A percentile compares a stretch with the other conserved stretches of the same genome.
These are phyloP conservation scores for Aspergillus steynii DNA, from an alignment of 495 filamentous ascomycete genomes.

Conservation along the genomic window DNA sequence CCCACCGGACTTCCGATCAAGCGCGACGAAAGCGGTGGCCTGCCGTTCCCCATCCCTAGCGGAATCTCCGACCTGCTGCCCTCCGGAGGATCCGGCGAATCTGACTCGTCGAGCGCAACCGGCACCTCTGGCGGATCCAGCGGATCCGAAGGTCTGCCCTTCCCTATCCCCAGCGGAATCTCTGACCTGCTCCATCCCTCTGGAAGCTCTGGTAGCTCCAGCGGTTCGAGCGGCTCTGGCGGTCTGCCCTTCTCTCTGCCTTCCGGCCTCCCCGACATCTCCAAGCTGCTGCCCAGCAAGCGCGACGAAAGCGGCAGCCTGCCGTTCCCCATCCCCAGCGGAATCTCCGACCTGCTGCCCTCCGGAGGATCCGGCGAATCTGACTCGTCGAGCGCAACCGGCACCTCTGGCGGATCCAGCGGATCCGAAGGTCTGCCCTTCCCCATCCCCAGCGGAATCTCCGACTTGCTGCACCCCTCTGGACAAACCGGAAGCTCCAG, in stretches of 20 bases:
- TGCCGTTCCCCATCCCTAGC: background rate
- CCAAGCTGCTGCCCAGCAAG: slow-evolving; percentile 1
- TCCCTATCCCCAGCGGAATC: background rate
- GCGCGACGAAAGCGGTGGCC: background rate
- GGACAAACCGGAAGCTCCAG: background rate
- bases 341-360: slow-evolving; percentile 1
- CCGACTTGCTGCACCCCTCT: slow-evolving; percentile 5
- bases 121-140: background rate
- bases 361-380: slow-evolving; percentile 3
- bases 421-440: slow-evolving; percentile 3
- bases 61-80: slow-evolving; percentile 2
- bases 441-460: slow-evolving; percentile 4
- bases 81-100: slow-evolving; percentile 1
- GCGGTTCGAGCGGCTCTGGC: background rate
- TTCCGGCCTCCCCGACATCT: background rate
- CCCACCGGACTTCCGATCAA: background rate
- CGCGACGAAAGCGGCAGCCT: background rate
- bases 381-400: background rate
- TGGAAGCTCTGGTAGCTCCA: background rate
- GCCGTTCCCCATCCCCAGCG: background rate
- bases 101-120: background rate
- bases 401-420: background rate
- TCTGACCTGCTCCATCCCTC: background rate
- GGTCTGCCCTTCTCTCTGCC: background rate
- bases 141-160: background rate